These are phyloP conservation scores for Vitis amurensis DNA, from an alignment of 164 flowering plant species.

Conservation along the genomic window DNA sequence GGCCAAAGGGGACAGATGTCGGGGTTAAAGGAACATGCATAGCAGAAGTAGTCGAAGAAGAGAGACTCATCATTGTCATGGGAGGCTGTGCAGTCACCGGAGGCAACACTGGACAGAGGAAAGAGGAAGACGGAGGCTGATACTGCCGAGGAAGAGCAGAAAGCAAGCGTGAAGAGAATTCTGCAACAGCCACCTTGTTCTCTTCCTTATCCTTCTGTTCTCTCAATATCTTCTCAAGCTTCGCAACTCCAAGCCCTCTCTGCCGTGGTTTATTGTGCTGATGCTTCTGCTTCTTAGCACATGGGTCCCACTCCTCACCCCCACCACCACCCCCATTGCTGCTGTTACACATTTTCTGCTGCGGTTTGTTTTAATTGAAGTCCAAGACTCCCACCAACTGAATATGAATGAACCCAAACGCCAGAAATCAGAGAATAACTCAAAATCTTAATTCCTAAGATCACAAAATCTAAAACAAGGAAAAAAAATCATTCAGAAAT, in stretches of 20 bases:
- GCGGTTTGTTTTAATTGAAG: background rate
- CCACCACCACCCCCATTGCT: background rate
- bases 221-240: slow-evolving; percentile 38
- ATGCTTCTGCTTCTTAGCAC: slow-evolving; percentile 9
- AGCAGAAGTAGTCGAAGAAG: no score
- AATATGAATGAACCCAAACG: background rate
- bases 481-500: slow-evolving; percentile 9
- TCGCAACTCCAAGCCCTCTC: slow-evolving; percentile 43
- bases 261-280: slow-evolving; percentile 10
- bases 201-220: slow-evolving; percentile 17
- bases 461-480: slow-evolving; percentile 14
- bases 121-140: background rate
- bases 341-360: slow-evolving; percentile 17
- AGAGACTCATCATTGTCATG: no score
- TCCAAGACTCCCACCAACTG: background rate
- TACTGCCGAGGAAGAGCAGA: background rate
- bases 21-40: no score
- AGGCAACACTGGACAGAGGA: background rate
- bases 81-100: no score
- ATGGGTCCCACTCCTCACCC: background rate
- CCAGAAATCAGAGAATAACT: slow-evolving; percentile 9
- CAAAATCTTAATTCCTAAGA: slow-evolving; percentile 10
- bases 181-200: background rate
- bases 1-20: no score
- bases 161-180: background rate